Evolutionary conservation across 495 filamentous ascomycete species (phyloP).

Genomic region (Annulohypoxylon bovei): DNA sequence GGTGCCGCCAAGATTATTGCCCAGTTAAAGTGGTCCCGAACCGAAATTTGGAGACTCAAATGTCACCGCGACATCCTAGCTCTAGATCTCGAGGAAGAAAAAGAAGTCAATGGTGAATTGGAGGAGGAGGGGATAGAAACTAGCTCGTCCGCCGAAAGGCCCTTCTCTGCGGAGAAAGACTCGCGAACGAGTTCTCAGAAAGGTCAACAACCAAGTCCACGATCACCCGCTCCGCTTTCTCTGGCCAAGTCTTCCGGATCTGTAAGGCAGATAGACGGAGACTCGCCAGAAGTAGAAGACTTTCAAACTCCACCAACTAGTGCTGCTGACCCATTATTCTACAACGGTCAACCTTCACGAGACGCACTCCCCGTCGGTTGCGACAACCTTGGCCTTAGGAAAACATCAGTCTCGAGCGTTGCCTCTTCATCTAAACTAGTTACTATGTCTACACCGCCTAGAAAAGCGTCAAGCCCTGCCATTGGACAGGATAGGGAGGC

Average conservation of each 20-base stretch:
- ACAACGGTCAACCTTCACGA: slow-evolving; percentile 61
- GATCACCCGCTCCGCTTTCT: slow-evolving; percentile 47
- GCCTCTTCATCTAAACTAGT: slow-evolving; percentile 50
- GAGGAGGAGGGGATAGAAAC: slow-evolving; percentile 37
- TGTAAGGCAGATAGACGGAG: slow-evolving; percentile 45
- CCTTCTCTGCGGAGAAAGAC: slow-evolving; percentile 40
- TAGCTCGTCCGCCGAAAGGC: slow-evolving; percentile 29
- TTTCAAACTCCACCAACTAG: slow-evolving; percentile 60
- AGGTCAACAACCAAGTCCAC: slow-evolving; percentile 44
- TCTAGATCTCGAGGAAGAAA: slow-evolving; percentile 85
- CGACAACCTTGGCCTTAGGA: slow-evolving; percentile 46
- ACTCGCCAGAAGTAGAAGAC: slow-evolving; percentile 52
- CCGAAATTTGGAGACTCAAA: slow-evolving; percentile 91
- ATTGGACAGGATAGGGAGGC: slow-evolving; percentile 41
- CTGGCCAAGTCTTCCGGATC: slow-evolving; percentile 43
- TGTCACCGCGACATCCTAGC: slow-evolving; percentile 90
- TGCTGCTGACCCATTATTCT: slow-evolving; percentile 56
- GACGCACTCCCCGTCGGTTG: slow-evolving; percentile 61
- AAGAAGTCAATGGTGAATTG: slow-evolving; percentile 50
- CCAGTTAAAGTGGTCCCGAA: slow-evolving; percentile 90
- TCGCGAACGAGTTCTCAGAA: slow-evolving; percentile 41
- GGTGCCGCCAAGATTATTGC: slow-evolving; percentile 87
- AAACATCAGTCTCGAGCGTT: slow-evolving; percentile 54
- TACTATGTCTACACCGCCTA: slow-evolving; percentile 44
- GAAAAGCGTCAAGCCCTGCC: slow-evolving; percentile 44